phyloP scores from a whole-genome alignment of 768 basidiomycete species.

The Tephrocybe rancida region DNA sequence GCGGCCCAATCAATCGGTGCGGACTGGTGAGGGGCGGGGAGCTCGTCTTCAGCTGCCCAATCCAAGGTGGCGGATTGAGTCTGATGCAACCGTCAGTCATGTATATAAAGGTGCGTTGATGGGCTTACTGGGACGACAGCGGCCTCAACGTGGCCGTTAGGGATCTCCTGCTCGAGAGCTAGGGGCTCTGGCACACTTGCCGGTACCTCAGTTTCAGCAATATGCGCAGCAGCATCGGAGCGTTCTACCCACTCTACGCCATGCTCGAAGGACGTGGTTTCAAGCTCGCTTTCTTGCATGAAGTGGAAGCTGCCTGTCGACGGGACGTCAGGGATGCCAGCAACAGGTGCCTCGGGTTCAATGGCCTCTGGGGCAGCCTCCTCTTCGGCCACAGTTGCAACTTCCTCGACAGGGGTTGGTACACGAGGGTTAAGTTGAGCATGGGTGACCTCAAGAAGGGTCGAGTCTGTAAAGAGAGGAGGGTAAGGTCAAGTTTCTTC shows the following conservation, averaged over 20 bases:
- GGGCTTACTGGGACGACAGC: conserved; percentile 12
- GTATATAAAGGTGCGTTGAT: background rate
- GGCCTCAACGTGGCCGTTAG: conserved; percentile 18
- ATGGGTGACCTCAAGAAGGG: conserved; percentile 59
- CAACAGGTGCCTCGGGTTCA: conserved; percentile 29
- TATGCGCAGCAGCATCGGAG: conserved; percentile 37
- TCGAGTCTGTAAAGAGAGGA: conserved; percentile 48
- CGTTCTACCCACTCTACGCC: conserved; percentile 60
- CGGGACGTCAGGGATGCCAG: conserved; percentile 42
- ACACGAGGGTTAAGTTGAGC: conserved; percentile 50
- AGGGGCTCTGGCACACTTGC: conserved; percentile 13
- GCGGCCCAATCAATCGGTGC: conserved; percentile 80
- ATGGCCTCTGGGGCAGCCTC: conserved; percentile 21
- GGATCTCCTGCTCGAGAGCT: conserved; percentile 13
- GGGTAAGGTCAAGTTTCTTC: background rate
- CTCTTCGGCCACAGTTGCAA: conserved; percentile 23
- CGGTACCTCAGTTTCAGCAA: conserved; percentile 20
- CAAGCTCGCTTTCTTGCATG: conserved; percentile 82
- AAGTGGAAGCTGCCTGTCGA: conserved; percentile 69
- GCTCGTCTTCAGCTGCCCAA: conserved; percentile 84
- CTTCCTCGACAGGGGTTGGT: conserved; percentile 40
- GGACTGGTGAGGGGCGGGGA: conserved; percentile 12
- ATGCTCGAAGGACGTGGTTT: conserved; percentile 52
- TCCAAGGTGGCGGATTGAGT: conserved; percentile 49
- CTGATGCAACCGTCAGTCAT: background rate